phyloP scores from a whole-genome alignment of 345 rosid genomes.

The Psidium guajava region DNA sequence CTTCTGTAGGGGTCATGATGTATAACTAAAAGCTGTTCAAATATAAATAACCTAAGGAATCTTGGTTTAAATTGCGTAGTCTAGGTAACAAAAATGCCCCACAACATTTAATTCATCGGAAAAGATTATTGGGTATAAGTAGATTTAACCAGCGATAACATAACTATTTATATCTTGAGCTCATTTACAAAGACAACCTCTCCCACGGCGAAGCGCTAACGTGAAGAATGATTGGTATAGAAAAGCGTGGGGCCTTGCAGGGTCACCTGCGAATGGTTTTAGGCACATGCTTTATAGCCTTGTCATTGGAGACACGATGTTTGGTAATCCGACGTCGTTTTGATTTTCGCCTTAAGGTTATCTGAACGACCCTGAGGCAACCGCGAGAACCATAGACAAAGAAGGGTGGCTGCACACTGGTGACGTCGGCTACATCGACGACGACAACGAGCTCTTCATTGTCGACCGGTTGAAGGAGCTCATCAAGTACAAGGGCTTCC shows the following conservation, averaged over 20 bases:
- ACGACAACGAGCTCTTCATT: slow-evolving; percentile 43
- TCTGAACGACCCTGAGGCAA: slow-evolving; percentile 43
- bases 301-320: background rate
- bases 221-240: background rate
- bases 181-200: background rate
- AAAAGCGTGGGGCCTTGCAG: background rate
- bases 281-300: background rate
- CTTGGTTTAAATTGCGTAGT: background rate
- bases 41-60: background rate
- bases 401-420: slow-evolving; percentile 61
- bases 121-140: background rate
- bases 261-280: background rate
- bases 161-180: background rate
- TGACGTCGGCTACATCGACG: slow-evolving; percentile 53
- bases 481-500: slow-evolving; percentile 60
- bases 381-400: slow-evolving; percentile 38
- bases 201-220: background rate
- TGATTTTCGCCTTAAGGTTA: slow-evolving; percentile 22
- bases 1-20: background rate
- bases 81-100: background rate
- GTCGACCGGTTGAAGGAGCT: slow-evolving; percentile 56
- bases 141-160: background rate
- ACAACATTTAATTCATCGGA: background rate
- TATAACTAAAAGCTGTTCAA: background rate
- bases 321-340: background rate